phyloP scores from a whole-genome alignment of 2,329 filamentous ascomycete species.

The Parafenestella ontariensis region DNA sequence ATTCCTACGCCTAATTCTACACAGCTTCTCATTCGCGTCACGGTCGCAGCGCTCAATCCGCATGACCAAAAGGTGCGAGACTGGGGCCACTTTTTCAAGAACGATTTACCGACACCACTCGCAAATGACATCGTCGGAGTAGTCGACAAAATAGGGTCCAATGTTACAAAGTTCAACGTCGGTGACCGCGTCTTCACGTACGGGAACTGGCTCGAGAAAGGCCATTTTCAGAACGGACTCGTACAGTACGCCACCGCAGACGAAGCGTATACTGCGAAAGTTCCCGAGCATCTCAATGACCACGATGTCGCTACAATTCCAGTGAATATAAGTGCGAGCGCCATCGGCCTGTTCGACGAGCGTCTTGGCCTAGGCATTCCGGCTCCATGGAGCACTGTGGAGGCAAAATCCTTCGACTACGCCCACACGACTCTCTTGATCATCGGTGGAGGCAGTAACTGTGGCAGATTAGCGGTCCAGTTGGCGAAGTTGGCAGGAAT shows the following conservation, averaged over 20 bases:
- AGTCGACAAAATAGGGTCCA: slow-evolving; percentile 58
- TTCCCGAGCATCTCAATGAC: slow-evolving; percentile 45
- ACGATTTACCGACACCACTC: slow-evolving; percentile 43
- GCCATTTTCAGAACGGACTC: slow-evolving; percentile 32
- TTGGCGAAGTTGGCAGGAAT: slow-evolving; percentile 48
- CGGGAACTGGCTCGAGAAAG: slow-evolving; percentile 1
- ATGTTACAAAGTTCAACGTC: slow-evolving; percentile 60
- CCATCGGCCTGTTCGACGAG: slow-evolving; percentile 46
- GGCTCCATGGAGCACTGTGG: slow-evolving; percentile 30
- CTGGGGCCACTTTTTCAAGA: slow-evolving; percentile 45
- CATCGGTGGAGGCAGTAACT: slow-evolving; percentile 47
- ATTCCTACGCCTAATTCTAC: slow-evolving; percentile 14
- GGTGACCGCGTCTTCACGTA: slow-evolving; percentile 65
- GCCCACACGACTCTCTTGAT: slow-evolving; percentile 33
- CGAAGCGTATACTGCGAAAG: slow-evolving; percentile 31
- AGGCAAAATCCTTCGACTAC: slow-evolving; percentile 31
- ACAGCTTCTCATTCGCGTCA: slow-evolving; percentile 50
- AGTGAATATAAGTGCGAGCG: slow-evolving; percentile 44
- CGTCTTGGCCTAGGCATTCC: slow-evolving; percentile 29
- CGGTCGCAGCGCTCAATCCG: slow-evolving; percentile 44
- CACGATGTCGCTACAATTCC: slow-evolving; percentile 50
- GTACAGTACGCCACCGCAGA: slow-evolving; percentile 51
- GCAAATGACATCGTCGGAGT: slow-evolving; percentile 56
- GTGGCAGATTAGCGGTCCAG: slow-evolving; percentile 45
- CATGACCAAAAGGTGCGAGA: slow-evolving; percentile 53